Evolutionary conservation across 768 basidiomycete species (phyloP), one percentile per base, ranked within the genome.

Genomic region (Cytidiella melzeri): DNA sequence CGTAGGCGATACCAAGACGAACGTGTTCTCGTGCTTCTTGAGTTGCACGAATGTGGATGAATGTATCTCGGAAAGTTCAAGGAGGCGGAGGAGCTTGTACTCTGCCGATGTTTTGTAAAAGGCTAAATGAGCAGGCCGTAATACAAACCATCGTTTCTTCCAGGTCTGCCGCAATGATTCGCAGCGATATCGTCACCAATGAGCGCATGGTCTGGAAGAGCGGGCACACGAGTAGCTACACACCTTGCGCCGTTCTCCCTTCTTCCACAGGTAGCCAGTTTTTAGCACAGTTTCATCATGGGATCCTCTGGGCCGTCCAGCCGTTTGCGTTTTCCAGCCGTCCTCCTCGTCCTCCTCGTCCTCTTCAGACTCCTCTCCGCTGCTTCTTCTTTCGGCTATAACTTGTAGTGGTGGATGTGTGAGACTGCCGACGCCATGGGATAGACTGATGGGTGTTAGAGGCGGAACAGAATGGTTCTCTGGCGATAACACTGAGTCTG

Each of bases 121-220:
- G 3, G 92, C 92, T 43, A 99, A 71, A 66, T 96, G 92, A 2
- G 87, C 87, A 0, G 91, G 81, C 15, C 95, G 81, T 51, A 99
- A 71, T 1, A 99, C 96, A 59, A 98, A 98, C 95, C 95, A 98
- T 19, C 94, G 80, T 69, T 93, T 94, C 77, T 98, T 97, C 96
- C 96, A 99, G 1, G 88, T 92, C 93, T 95, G 61, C 42, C n/a
- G n/a, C n/a, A n/a, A n/a, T n/a, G n/a, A n/a, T 43, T 25, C 10
- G 40, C 40, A n/a, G 40, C 26, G 18, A 42, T 34, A 10, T 39
- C 15, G 34, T 34, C 10, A 5, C 6, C 30, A 13, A 24, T 20
- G 13, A 15, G 21, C 19, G 37, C 13, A n/a, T 36, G 54, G 30
- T 15, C 7, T 34, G 30, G 11, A 30, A 26, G n/a, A 25, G 21